A percentile compares a stretch with the other conserved stretches of the same genome.
Evolutionary conservation across 225 moss, liverwort and hornwort genomes (phyloP).

Genomic region (Sphagnum tenellum): DNA sequence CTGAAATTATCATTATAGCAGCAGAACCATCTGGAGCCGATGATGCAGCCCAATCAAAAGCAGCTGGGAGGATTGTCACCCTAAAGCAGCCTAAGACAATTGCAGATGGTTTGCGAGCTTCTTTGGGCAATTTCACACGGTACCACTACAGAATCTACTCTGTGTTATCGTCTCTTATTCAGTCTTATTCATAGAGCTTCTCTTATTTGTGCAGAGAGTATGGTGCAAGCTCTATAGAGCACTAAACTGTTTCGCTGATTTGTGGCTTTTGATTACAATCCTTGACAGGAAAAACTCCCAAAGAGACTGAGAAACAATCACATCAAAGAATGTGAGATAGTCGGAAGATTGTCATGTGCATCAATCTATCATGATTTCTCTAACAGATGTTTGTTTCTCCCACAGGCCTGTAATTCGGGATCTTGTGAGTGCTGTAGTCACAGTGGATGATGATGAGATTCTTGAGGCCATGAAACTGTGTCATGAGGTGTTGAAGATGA

Average conservation of each 20-base stretch:
- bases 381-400: too few relatives aligned
- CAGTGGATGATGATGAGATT: constrained; percentile 50
- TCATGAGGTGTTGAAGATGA: constrained; percentile 61
- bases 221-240: too few relatives aligned
- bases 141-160: constrained; percentile 4
- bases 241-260: too few relatives aligned
- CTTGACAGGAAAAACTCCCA: too few relatives aligned
- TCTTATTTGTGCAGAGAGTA: too few relatives aligned
- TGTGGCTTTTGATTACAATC: too few relatives aligned
- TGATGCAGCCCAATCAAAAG: constrained; percentile 74
- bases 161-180: constrained; percentile 1
- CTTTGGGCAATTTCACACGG: constrained; percentile 71
- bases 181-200: too few relatives aligned
- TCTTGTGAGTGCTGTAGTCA: constrained; percentile 58
- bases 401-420: constrained; percentile 77
- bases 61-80: constrained; percentile 40
- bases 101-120: constrained; percentile 66
- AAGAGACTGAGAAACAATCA: too few relatives aligned
- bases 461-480: constrained; percentile 55
- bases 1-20: constrained; percentile 51
- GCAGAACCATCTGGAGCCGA: constrained; percentile 83
- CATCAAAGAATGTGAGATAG: too few relatives aligned
- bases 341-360: too few relatives aligned
- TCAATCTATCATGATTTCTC: too few relatives aligned
- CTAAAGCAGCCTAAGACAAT: constrained; percentile 49